phyloP scores from a whole-genome alignment of 179 eudicot genomes.

The Actinidia arguta region DNA sequence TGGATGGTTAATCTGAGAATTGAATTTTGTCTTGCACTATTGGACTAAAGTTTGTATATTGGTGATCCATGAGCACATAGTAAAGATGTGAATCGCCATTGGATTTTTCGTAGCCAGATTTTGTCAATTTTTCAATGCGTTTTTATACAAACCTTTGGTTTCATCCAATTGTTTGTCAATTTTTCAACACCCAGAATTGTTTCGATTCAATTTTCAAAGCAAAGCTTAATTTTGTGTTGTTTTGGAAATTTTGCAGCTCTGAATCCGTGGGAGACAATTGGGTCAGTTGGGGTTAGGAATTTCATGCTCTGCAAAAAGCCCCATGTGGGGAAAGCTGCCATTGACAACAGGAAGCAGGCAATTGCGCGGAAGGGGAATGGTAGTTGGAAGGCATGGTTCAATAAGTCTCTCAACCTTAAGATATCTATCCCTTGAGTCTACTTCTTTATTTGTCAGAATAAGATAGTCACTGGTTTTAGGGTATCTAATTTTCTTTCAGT shows the following conservation, averaged over 20 bases:
- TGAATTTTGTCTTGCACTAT: too few species aligned
- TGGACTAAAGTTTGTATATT: too few species aligned
- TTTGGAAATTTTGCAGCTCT: constrained; percentile 42
- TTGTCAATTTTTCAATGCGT: too few species aligned
- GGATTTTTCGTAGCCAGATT: too few species aligned
- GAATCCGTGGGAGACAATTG: constrained; percentile 34
- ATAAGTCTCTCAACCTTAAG: constrained; percentile 68
- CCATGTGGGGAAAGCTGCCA: not conserved
- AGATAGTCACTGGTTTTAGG: not conserved
- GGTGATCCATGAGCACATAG: too few species aligned
- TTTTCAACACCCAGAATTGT: not conserved
- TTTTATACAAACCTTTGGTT: too few species aligned
- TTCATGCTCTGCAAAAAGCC: constrained; percentile 29
- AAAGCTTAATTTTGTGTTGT: not conserved
- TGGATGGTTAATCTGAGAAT: too few species aligned
- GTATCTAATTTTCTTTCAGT: not conserved
- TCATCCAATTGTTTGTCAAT: too few species aligned
- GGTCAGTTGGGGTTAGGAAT: constrained; percentile 26
- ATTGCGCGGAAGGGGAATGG: constrained; percentile 43
- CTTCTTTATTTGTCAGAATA: not conserved
- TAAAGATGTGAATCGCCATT: too few species aligned
- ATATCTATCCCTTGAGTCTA: constrained; percentile 49
- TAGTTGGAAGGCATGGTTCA: constrained; percentile 82
- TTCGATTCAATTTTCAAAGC: not conserved
- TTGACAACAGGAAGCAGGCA: not conserved